Base-by-base conservation (phyloP, 306 rosid species). In the Dryas octopetala region DNA sequence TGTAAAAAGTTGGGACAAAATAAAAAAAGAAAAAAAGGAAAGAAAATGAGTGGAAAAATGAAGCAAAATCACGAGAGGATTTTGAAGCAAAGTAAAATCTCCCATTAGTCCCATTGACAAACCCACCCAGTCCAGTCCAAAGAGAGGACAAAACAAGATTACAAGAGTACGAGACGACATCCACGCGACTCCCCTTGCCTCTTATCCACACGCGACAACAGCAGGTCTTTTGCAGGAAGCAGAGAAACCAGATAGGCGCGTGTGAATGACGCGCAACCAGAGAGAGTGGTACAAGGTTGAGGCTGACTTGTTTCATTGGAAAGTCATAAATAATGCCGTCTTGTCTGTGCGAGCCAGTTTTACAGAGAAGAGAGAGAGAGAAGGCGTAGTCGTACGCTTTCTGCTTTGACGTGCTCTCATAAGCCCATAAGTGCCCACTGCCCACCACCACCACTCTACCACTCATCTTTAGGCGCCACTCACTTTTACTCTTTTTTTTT, bases 361-460 rank as follows among this genome's bases (percentile, higher is more conserved):
- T 15, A 26, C 17, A 58, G 7, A 23, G 76, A 26, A 67, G 13
- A 16, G n/a, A 49, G n/a, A 47, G 32, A 57, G 40, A 68, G 69
- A 61, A 48, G 46, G 51, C 23, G 62, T 79, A 50, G 69, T 48
- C 68, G 71, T 65, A 76, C 81, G 46, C 28, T 55, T 26, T 71
- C 57, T 50, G 49, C 73, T 32, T 81, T 73, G 79, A 73, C 85
- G 76, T 76, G 78, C 78, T 66, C 81, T 62, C 75, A 54, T 44
- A 41, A 64, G 26, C 73, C 46, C 63, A 9, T 54, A 45, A 51
- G 7, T 48, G 45, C 4, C 47, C 10, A 15, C 40, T 50, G 23
- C 46, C 23, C 26, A 47, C 26, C 61, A 32, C 74, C 61, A 14
- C 73, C 73, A 69, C 74, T 51, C 62, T 52, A 16, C 74, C 48